Percentiles rank a stretch among this genome's conserved stretches.
Conservation (phyloP, 2,329 filamentous ascomycete species). For the Ophiocordyceps robertsii region DNA sequence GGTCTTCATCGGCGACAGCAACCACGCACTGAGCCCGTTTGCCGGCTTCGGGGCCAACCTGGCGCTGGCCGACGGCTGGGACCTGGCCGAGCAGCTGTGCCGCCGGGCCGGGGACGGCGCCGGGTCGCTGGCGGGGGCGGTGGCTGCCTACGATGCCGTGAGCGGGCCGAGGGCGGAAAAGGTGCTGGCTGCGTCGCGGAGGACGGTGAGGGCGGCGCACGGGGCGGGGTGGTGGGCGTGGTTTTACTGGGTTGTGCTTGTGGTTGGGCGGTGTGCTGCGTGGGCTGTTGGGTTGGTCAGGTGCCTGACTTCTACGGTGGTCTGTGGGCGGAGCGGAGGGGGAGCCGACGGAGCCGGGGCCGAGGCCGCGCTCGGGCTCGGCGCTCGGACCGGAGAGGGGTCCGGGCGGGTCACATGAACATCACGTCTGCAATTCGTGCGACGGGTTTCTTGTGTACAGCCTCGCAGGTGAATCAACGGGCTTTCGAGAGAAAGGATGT, state of each 20-base stretch:
- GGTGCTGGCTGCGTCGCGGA: slow-evolving; percentile 11
- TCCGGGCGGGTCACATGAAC: too few species aligned
- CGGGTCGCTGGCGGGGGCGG: slow-evolving; percentile 11
- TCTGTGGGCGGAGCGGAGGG: too few species aligned
- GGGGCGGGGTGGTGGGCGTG: slow-evolving; percentile 10
- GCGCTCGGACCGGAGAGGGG: too few species aligned
- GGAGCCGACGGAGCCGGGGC: too few species aligned
- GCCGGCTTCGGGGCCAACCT: slow-evolving; percentile 34
- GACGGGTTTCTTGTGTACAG: too few species aligned
- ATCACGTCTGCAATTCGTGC: too few species aligned
- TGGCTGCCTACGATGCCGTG: slow-evolving; percentile 20
- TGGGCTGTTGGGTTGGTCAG: background rate
- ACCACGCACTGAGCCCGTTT: slow-evolving; percentile 36
- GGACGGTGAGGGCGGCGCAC: slow-evolving; percentile 10
- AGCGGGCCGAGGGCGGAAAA: slow-evolving; percentile 19
- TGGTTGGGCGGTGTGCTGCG: slow-evolving; percentile 2
- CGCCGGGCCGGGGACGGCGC: background rate
- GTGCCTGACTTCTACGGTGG: too few species aligned
- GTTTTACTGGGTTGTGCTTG: slow-evolving; percentile 9
- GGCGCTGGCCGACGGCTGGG: slow-evolving; percentile 31
- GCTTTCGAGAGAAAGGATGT: too few species aligned
- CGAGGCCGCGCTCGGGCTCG: too few species aligned
- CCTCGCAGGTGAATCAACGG: too few species aligned
- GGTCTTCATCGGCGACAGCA: slow-evolving; percentile 35
- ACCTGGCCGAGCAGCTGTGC: slow-evolving; percentile 27